Conservation (phyloP, 2,329 filamentous ascomycete genomes). For the Trichoderma gracile region DNA sequence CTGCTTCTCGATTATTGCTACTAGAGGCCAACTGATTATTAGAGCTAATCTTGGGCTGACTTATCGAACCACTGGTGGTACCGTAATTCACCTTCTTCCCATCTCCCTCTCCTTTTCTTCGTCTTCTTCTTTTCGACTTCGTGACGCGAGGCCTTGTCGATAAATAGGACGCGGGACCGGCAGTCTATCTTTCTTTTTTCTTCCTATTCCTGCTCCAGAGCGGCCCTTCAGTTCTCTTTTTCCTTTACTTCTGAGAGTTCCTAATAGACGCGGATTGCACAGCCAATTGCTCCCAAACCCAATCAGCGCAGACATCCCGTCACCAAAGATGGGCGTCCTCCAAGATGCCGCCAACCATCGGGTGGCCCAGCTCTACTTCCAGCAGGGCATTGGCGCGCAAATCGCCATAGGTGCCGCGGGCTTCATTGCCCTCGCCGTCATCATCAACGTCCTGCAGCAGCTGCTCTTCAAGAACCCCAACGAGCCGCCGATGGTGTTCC, state of each 20-base stretch:
- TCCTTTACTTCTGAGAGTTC: neutral
- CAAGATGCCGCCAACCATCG: conserved; percentile 53
- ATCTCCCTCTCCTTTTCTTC: conserved; percentile 1
- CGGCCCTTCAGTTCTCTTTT: neutral
- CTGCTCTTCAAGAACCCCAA: conserved; percentile 78
- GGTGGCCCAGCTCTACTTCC: conserved; percentile 51
- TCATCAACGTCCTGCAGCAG: conserved; percentile 79
- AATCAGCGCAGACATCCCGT: neutral
- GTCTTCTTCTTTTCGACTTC: neutral
- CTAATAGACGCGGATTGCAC: neutral
- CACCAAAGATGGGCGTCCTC: conserved; percentile 54
- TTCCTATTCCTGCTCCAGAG: conserved; percentile 8
- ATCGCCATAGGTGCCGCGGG: conserved; percentile 46
- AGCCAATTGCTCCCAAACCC: neutral
- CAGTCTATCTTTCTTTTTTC: neutral
- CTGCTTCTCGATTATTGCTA: conserved; percentile 11
- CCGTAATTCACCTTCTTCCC: neutral
- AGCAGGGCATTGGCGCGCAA: conserved; percentile 51
- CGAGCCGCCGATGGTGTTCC: conserved; percentile 78
- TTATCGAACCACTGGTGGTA: conserved; percentile 24
- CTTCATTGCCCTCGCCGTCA: conserved; percentile 57
- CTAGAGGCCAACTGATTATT: conserved; percentile 13
- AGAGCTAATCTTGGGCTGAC: conserved; percentile 23
- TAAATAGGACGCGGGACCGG: conserved; percentile 18
- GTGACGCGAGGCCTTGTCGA: neutral